Base-by-base conservation (phyloP, 2,329 filamentous ascomycete species). In the Tolypocladium tundrense region DNA sequence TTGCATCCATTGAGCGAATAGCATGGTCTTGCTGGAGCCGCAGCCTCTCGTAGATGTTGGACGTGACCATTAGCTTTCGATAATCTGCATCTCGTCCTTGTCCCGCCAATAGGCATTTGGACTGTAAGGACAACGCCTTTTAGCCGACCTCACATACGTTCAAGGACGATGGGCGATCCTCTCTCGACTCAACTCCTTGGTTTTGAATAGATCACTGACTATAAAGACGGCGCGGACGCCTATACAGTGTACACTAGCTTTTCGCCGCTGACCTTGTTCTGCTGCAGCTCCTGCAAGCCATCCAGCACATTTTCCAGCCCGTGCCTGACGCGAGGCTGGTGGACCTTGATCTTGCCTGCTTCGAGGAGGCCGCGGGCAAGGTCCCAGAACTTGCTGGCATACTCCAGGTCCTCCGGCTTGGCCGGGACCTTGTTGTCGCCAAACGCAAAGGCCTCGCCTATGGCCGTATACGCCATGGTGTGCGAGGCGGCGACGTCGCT, bases 191-290 rank as follows among this genome's bases (percentile, higher is more conserved):
- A 43, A 43, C 4, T 24, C n/a, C 5, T 43, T 13, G 21, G 21
- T 45, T 21, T 48, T 7, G 3, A 3, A 3, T 8, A 33, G 7
- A 10, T n/a, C 3, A 14, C 24, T 7, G 8, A 33, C 27, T 4
- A 14, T 14, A 2, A 11, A 35, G 31, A 7, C 19, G 31, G 4
- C 31, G 27, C 27, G 2, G 37, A 35, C 31, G 27, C 31, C 21
- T 51, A 54, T 50, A 74, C 60, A 73, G 70, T 76, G 61, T 76
- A 77, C 1, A 79, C 77, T 54, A 79, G 64, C 68, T 79, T 79
- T 24, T 70, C 68, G 9, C 70, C 76, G 56, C 73, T 76, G 33
- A 78, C 68, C 63, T 69, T 66, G 0, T 66, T 67, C 5, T 68
- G 62, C 51, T 61, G 63, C 58, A 73, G 57, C 57, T 70, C 66